phyloP scores from a whole-genome alignment of 768 basidiomycete species.

The Termitomyces sp. region DNA sequence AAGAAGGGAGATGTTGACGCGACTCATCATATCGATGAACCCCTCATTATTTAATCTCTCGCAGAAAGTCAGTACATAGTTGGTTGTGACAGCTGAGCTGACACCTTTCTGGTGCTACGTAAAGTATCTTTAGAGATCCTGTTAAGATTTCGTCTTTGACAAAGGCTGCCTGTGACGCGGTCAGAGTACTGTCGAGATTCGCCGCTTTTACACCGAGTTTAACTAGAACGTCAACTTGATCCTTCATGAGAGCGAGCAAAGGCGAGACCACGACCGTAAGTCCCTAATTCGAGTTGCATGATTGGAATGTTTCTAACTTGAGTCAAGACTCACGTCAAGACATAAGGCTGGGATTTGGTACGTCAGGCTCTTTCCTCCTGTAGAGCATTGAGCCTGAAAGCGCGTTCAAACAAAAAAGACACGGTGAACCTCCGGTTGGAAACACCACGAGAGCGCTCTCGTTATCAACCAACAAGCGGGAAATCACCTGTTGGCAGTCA shows the following conservation, averaged over 20 bases:
- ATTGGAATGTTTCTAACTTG: no score
- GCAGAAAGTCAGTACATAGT: background rate
- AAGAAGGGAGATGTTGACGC: conserved; percentile 36
- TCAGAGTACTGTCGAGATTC: conserved; percentile 11
- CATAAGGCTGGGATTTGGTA: conserved; percentile 14
- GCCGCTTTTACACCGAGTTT: conserved; percentile 10
- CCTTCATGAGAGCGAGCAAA: conserved; percentile 11
- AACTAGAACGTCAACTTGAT: conserved; percentile 10
- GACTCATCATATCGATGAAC: conserved; percentile 28
- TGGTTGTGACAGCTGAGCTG: no score
- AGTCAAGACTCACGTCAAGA: conserved; percentile 7
- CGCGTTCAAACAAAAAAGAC: background rate
- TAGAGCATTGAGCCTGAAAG: conserved; percentile 18
- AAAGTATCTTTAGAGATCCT: conserved; percentile 12
- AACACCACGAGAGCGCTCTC: conserved; percentile 12
- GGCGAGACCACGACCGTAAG: conserved; percentile 12
- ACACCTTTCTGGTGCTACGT: conserved; percentile 14
- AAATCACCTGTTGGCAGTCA: conserved; percentile 3
- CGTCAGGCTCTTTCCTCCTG: conserved; percentile 16
- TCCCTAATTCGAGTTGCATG: conserved; percentile 1
- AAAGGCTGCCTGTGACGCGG: background rate
- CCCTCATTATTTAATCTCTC: conserved; percentile 12
- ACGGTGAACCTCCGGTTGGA: conserved; percentile 11
- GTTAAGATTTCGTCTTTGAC: conserved; percentile 9
- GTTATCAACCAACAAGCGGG: conserved; percentile 8